Evolutionary conservation across 2,329 filamentous ascomycete genomes (phyloP), one percentile per base, ranked within the genome.

Genomic region (Trichoderma oligosporum): DNA sequence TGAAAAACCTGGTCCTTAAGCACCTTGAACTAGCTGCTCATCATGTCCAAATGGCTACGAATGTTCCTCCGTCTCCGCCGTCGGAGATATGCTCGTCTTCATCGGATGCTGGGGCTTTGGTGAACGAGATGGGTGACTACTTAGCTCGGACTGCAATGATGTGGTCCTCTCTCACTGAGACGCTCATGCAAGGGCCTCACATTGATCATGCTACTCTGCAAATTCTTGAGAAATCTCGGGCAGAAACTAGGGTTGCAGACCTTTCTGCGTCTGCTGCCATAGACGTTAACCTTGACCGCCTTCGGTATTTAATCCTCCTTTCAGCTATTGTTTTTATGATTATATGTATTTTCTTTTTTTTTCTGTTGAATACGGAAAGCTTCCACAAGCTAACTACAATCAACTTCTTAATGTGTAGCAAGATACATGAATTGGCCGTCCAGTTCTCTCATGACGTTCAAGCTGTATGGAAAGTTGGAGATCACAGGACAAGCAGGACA

Each of bases 111-210:
- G 63, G 65, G 12, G 69, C 67, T 38, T 56, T 73, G 49, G 65
- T 72, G 39, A 62, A 61, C 29, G 70, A 73, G 31, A 66, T 73
- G 57, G 71, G 71, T 29, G 71, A 73, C 22, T 74, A 73, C 57
- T 60, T 73, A 22, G 63, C 65, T 27, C 68, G 67, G 24, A 70
- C 68, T n/a, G 69, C 71, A 20, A 55, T 65, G 35, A 62, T 73
- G 56, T 71, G 66, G 67, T 64, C 66, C n/a, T 61, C 61, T 20
- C 60, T 74, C 48, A 71, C 71, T 31, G 67, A 71, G n/a, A 64
- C 61, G 33, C 62, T 74, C n/a, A 61, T 71, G 4, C 60, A 66
- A 39, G 71, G 69, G 14, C 63, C 67, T 22, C 69, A 73, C 57
- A 68, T 74, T 45, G 62, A 65, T n/a, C 60, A 63, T 33, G 66